Evolutionary conservation across 1,139 yeast genomes (phyloP), one percentile per base, ranked within the genome.

Genomic region (Pichia inconspicua): DNA sequence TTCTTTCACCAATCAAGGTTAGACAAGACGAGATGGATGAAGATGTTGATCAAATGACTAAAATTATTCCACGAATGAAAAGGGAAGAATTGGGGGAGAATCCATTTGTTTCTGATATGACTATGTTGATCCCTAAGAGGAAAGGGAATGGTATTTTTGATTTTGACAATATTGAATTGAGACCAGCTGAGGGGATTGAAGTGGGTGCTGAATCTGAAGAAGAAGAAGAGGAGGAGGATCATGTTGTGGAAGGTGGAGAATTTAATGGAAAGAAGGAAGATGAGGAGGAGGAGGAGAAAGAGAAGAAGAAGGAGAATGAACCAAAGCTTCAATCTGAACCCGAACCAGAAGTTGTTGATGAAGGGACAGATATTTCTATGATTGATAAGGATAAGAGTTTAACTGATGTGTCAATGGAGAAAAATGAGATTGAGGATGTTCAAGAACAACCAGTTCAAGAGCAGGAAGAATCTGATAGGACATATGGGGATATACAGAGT

Each of bases 51-150:
- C 61, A 59, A 12, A 48, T 60, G 44, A 60, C 63, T 0, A 58
- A 56, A 55, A 55, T 60, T 32, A 49, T 60, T 11, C 60, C 57
- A 12, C 43, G 40, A 14, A 10, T 25, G 12, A 40, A n/a, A 6
- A 35, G 30, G 34, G 12, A 19, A 12, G 15, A 25, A 45, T 22
- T 44, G 40, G n/a, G 10, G 14, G 17, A 12, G 15, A 34, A 34
- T 8, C 27, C 32, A 10, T 38, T 46, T 25, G 25, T 42, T 9
- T 44, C 62, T 8, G 66, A 62, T 45, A 61, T 63, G 64, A 63
- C 66, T 2, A 60, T 61, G 65, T 59, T 63, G 5, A 50, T 61
- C 45, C 66, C 66, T 1, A 58, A 53, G 25, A 15, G 34, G 2
- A 41, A 39, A 32, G 47, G 44, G 9, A 38, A 41, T 25, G 40